Evolutionary conservation across 352 stramenopile genomes (phyloP).

Genomic region (Phytophthora cactorum): DNA sequence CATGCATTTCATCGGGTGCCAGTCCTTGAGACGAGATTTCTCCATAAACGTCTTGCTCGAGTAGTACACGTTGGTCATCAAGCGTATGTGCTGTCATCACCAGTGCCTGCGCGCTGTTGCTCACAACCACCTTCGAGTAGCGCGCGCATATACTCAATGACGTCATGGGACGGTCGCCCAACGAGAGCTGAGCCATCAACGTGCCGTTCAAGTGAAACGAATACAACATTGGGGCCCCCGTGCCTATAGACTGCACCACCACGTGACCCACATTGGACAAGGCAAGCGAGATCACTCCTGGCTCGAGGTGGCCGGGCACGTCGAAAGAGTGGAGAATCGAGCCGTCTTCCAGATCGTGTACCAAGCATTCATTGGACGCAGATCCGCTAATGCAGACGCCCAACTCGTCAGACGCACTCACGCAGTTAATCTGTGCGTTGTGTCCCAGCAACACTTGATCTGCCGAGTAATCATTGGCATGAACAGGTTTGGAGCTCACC

Average conservation of each 20-base stretch:
- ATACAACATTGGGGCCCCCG: slow-evolving; percentile 57
- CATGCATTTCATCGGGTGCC: slow-evolving; percentile 77
- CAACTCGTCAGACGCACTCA: slow-evolving; percentile 74
- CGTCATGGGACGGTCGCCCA: slow-evolving; percentile 51
- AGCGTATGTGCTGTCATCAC: slow-evolving; percentile 59
- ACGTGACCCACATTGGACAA: slow-evolving; percentile 75
- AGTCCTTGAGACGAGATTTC: slow-evolving; percentile 68
- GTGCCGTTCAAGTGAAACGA: slow-evolving; percentile 80
- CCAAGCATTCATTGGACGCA: slow-evolving; percentile 67
- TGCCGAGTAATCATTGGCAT: slow-evolving; percentile 76
- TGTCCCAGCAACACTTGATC: slow-evolving; percentile 83
- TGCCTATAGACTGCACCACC: slow-evolving; percentile 75
- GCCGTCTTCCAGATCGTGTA: slow-evolving; percentile 69
- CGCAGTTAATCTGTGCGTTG: slow-evolving; percentile 62
- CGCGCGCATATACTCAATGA: slow-evolving; percentile 62
- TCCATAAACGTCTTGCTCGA: slow-evolving; percentile 50
- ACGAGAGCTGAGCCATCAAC: slow-evolving; percentile 48
- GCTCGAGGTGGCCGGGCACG: slow-evolving; percentile 50
- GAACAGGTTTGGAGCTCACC: slow-evolving; percentile 56
- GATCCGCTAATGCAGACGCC: slow-evolving; percentile 78
- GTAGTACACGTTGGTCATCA: slow-evolving; percentile 54
- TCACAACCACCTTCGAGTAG: slow-evolving; percentile 75
- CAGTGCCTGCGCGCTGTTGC: slow-evolving; percentile 56
- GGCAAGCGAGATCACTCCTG: slow-evolving; percentile 59
- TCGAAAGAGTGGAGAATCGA: slow-evolving; percentile 66